A percentile compares a stretch with the other conserved stretches of the same genome.
Evolutionary conservation across 1,139 yeast genomes (phyloP).

Genomic region (Yamadazyma epiphylla): DNA sequence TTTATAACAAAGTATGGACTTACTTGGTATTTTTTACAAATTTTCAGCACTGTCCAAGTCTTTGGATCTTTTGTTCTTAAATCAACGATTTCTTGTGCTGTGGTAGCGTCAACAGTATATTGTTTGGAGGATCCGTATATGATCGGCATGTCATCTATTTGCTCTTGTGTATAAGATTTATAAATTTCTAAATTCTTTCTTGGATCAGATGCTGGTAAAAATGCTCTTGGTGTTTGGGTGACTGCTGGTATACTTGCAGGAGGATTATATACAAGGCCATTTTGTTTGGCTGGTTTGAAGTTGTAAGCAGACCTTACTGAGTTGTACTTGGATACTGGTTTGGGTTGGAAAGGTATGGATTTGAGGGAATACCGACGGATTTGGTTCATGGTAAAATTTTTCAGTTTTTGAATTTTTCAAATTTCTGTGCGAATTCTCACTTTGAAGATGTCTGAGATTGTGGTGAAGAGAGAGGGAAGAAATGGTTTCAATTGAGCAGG

Average conservation of each 20-base stretch:
- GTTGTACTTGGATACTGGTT: slow-evolving; percentile 38
- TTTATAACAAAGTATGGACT: slow-evolving; percentile 16
- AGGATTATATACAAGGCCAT: slow-evolving; percentile 39
- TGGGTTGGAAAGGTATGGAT: slow-evolving; percentile 29
- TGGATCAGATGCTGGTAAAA: slow-evolving; percentile 63
- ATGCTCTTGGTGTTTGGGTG: slow-evolving; percentile 62
- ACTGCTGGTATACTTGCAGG: slow-evolving; percentile 30
- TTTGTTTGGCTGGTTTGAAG: slow-evolving; percentile 37
- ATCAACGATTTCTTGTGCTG: slow-evolving; percentile 56
- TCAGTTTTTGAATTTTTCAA: slow-evolving; percentile 1
- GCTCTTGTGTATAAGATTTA: slow-evolving; percentile 31
- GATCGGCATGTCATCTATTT: slow-evolving; percentile 53
- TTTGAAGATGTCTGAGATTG: not conserved
- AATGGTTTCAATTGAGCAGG: not conserved
- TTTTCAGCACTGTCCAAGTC: slow-evolving; percentile 61
- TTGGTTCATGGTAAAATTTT: slow-evolving; percentile 8
- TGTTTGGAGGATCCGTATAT: slow-evolving; percentile 42
- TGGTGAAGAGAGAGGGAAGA: not conserved
- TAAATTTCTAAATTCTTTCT: slow-evolving; percentile 38
- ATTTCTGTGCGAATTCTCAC: slow-evolving; percentile 1
- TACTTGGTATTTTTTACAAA: slow-evolving; percentile 58
- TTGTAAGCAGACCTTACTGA: slow-evolving; percentile 38
- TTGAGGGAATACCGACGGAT: slow-evolving; percentile 10
- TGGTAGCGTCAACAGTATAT: slow-evolving; percentile 59
- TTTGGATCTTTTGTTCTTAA: slow-evolving; percentile 62